A percentile compares a stretch with the other conserved stretches of the same genome.
Evolutionary conservation across 1,284 basidiomycete genomes (phyloP).

Genomic region (Amylostereum chailletii): DNA sequence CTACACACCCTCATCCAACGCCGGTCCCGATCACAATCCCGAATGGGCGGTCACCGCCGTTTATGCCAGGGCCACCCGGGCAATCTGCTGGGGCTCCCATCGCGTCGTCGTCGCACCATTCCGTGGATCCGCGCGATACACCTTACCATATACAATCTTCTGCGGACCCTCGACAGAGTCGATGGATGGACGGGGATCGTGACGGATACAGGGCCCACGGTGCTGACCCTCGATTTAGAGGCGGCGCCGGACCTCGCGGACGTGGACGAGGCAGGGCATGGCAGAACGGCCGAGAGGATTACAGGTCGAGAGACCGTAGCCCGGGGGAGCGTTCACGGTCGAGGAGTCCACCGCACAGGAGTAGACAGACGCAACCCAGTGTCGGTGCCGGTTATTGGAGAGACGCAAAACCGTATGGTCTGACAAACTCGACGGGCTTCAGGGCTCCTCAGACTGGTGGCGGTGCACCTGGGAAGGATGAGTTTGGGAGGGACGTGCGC

Average conservation of each 20-base stretch:
- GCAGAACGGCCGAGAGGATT: too few species aligned
- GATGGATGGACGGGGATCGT: too few species aligned
- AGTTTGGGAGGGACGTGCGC: conserved; percentile 63
- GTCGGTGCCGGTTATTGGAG: conserved; percentile 15
- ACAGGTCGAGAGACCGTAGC: background rate
- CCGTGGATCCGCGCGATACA: conserved; percentile 1
- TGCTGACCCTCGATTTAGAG: too few species aligned
- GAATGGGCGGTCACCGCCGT: conserved; percentile 1
- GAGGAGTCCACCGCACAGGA: conserved; percentile 51
- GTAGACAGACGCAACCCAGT: conserved; percentile 26
- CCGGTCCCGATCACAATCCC: conserved; percentile 13
- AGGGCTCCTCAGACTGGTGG: too few species aligned
- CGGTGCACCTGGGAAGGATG: conserved; percentile 45
- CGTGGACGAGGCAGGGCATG: too few species aligned
- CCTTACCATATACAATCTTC: background rate
- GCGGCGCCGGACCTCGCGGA: too few species aligned
- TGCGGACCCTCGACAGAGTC: too few species aligned
- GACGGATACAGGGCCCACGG: too few species aligned
- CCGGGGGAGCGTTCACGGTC: conserved; percentile 45
- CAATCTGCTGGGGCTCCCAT: background rate
- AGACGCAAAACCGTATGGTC: conserved; percentile 47
- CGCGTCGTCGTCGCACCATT: background rate
- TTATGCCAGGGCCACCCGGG: conserved; percentile 17
- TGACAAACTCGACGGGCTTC: conserved; percentile 32
- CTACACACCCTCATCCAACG: conserved; percentile 21